Conservation (phyloP, 306 rosid genomes). For the Trifolium subterraneum region DNA sequence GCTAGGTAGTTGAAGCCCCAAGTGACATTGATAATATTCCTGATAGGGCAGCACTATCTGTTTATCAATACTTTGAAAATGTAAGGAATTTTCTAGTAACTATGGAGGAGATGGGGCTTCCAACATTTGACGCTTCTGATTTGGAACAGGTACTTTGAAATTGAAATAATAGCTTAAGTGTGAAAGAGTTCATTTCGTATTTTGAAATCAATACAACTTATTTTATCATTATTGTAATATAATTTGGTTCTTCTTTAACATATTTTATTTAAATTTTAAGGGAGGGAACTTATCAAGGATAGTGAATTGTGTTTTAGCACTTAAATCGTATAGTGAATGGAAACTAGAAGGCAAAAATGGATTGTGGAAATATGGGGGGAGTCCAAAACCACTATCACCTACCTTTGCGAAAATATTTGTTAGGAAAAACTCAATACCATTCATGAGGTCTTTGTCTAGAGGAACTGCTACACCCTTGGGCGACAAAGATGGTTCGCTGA, state of each 20-base stretch:
- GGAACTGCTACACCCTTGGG: constrained; percentile 28
- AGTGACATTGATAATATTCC: constrained; percentile 35
- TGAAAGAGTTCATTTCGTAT: constrained; percentile 16
- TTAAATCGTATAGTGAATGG: constrained; percentile 80
- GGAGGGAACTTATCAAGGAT: constrained; percentile 87
- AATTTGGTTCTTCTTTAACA: constrained; percentile 1
- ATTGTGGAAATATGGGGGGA: constrained; percentile 72
- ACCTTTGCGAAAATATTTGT: constrained; percentile 49
- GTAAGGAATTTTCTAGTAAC: constrained; percentile 54
- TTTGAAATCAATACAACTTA: constrained; percentile 2
- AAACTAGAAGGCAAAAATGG: constrained; percentile 70
- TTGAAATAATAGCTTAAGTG: constrained; percentile 9
- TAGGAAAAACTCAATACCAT: constrained; percentile 71
- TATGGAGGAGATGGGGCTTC: constrained; percentile 60
- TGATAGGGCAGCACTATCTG: constrained; percentile 53
- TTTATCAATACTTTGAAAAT: constrained; percentile 56
- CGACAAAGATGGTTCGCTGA: constrained; percentile 55
- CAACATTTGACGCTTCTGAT: constrained; percentile 88
- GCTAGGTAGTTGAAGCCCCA: constrained; percentile 57
- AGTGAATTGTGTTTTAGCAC: constrained; percentile 83
- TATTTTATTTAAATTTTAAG: constrained; percentile 16
- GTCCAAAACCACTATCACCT: constrained; percentile 57
- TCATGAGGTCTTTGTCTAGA: constrained; percentile 53
- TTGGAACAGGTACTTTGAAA: constrained; percentile 68
- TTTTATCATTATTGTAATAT: background rate